Evolutionary conservation across 2,329 filamentous ascomycete species (phyloP).

Genomic region (Elsinoe australis): DNA sequence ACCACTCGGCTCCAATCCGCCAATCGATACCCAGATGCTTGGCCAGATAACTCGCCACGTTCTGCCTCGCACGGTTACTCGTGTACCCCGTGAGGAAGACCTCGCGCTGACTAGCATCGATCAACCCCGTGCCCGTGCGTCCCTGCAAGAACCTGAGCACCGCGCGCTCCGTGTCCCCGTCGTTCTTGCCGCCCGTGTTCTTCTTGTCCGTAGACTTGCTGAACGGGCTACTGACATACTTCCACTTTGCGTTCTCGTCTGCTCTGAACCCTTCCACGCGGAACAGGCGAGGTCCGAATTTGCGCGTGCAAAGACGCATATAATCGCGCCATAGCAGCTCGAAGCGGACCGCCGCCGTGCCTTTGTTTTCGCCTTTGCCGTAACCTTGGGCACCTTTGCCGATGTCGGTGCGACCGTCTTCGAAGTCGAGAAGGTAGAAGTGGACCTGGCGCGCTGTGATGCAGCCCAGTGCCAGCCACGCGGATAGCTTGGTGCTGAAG

Average conservation of each 20-base stretch:
- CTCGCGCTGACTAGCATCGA: slow-evolving; percentile 70
- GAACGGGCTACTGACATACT: slow-evolving; percentile 28
- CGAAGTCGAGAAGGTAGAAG: slow-evolving; percentile 57
- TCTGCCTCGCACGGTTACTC: slow-evolving; percentile 67
- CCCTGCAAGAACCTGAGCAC: slow-evolving; percentile 57
- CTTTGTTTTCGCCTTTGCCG: slow-evolving; percentile 62
- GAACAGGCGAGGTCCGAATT: slow-evolving; percentile 61
- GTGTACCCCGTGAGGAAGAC: slow-evolving; percentile 70
- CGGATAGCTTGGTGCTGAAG: slow-evolving; percentile 69
- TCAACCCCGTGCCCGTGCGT: slow-evolving; percentile 65
- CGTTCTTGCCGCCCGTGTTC: slow-evolving; percentile 40
- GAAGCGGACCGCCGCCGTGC: slow-evolving; percentile 61
- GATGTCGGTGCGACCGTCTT: slow-evolving; percentile 49
- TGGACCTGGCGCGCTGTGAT: slow-evolving; percentile 68
- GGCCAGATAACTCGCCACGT: slow-evolving; percentile 65
- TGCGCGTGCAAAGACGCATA: slow-evolving; percentile 66
- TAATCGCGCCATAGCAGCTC: slow-evolving; percentile 76
- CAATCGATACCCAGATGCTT: slow-evolving; percentile 71
- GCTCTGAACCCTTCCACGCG: slow-evolving; percentile 55
- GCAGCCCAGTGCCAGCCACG: slow-evolving; percentile 63
- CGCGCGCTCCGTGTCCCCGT: slow-evolving; percentile 29
- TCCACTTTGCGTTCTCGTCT: slow-evolving; percentile 30
- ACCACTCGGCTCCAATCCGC: slow-evolving; percentile 76
- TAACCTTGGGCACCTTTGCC: slow-evolving; percentile 47
- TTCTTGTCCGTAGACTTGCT: slow-evolving; percentile 23